Conservation (phyloP, 371 early-diverging fungal species). For the Apophysomyces variabilis region DNA sequence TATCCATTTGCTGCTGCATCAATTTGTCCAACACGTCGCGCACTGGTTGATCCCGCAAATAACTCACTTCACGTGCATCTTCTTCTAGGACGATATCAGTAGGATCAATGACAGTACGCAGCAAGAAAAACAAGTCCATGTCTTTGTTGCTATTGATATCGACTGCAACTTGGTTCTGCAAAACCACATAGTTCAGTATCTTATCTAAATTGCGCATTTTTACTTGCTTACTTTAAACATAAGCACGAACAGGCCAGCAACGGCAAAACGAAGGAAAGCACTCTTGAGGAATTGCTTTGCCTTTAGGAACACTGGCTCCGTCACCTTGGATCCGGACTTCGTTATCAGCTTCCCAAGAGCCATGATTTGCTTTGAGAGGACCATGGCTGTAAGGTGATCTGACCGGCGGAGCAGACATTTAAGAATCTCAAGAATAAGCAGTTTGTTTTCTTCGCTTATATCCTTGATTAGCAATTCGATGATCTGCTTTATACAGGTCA, state of each 20-base stretch:
- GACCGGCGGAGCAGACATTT: conserved; percentile 60
- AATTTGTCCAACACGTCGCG: conserved; percentile 65
- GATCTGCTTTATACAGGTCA: conserved; percentile 52
- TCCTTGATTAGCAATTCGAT: conserved; percentile 51
- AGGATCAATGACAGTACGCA: conserved; percentile 59
- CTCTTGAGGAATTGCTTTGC: conserved; percentile 61
- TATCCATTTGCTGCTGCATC: conserved; percentile 62
- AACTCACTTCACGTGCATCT: conserved; percentile 47
- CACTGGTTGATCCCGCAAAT: conserved; percentile 64
- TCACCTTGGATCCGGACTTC: conserved; percentile 41
- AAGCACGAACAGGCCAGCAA: conserved; percentile 64
- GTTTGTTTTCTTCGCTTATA: conserved; percentile 64
- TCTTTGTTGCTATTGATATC: conserved; percentile 43
- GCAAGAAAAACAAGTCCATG: conserved; percentile 61
- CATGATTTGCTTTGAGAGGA: conserved; percentile 64
- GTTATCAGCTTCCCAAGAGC: conserved; percentile 64
- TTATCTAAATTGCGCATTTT: background rate
- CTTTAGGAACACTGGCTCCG: conserved; percentile 58
- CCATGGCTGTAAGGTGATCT: conserved; percentile 64
- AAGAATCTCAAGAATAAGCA: conserved; percentile 59
- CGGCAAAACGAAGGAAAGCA: conserved; percentile 64
- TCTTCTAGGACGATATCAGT: conserved; percentile 61
- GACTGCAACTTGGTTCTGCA: conserved; percentile 51
- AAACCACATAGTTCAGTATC: background rate
- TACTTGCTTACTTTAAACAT: conserved; percentile 55